Evolutionary conservation across 2,329 filamentous ascomycete genomes (phyloP), one percentile per base, ranked within the genome.

Genomic region (Pyrenophora graminea): DNA sequence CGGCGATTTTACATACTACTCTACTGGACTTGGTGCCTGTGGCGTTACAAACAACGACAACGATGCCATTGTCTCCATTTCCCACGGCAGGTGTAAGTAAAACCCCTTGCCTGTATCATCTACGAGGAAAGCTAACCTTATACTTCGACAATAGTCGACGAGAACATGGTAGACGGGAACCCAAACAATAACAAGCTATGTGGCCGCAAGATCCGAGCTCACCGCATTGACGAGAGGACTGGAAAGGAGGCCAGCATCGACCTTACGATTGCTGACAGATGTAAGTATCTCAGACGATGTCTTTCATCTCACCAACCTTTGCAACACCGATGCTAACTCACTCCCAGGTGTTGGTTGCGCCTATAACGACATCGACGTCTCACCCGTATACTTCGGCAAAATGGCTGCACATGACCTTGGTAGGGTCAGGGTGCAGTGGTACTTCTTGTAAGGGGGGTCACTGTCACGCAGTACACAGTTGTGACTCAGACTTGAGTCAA

Each of bases 1-100:
- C 3, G 87, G 86, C 45, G 85, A 89, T 42, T 69, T 89, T 43
- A 90, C 87, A 1, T 92, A 85, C 74, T 92, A 88, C 69, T 74
- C 77, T 15, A 82, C 87, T 0, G 82, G 72, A 0, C 77, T 90
- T 3, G 89, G 89, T 10, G 85, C 88, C 0, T 93, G 90, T 67
- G 89, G 89, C 4, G 71, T 80, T 27, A 78, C 73, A 1, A 84
- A 82, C 45, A 71, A 67, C 1, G 75, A 78, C 6, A 72, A 69
- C 6, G 86, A 91, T 49, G 66, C 80, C 49, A 82, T 92, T 34
- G 86, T 83, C 31, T 83, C 89, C 0, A 79, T 93, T 0, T 87
- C 86, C 2, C 82, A 86, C 62, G 65, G 79, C n/a, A 67, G 89
- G 4, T 93, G 49, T 52, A 48, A 39, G 49, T 30, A 7, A 13